Evolutionary conservation across 108 stramenopile species (phyloP).

Genomic region (Aurantiochytrium sp.): DNA sequence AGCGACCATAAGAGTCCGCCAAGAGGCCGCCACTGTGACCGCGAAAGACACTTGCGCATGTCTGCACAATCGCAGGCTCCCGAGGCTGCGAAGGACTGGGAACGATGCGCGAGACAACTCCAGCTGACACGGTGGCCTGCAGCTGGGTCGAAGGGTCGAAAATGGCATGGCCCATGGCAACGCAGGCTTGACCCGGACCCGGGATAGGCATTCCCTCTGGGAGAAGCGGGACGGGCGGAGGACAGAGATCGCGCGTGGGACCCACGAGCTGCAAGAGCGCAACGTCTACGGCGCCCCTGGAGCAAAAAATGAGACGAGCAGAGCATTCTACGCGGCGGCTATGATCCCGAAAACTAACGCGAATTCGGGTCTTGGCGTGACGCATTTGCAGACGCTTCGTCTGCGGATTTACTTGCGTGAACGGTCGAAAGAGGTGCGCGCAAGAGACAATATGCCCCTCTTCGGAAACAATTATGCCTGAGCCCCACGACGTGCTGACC

Average conservation of each 20-base stretch:
- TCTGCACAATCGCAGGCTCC: background rate
- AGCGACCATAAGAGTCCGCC: background rate
- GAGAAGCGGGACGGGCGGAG: background rate
- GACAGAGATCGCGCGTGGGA: background rate
- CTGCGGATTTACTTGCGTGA: background rate
- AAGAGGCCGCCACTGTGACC: conserved; percentile 9
- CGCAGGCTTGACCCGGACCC: background rate
- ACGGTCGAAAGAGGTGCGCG: background rate
- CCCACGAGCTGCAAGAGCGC: background rate
- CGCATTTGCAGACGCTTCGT: background rate
- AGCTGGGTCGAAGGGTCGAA: conserved; percentile 10
- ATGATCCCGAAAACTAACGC: background rate
- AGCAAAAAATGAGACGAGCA: background rate
- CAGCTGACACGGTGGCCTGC: background rate
- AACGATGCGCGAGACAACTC: background rate
- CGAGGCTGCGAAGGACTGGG: background rate
- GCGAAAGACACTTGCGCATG: background rate
- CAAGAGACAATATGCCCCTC: background rate
- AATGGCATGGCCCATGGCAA: conserved; percentile 5
- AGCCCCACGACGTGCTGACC: conserved; percentile 4
- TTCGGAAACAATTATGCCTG: background rate
- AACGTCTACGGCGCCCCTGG: background rate
- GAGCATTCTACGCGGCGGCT: background rate
- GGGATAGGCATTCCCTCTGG: background rate
- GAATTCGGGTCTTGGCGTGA: background rate